Base-by-base conservation (phyloP, 805 yeast genomes). In the Barnettozyma botsteinii region DNA sequence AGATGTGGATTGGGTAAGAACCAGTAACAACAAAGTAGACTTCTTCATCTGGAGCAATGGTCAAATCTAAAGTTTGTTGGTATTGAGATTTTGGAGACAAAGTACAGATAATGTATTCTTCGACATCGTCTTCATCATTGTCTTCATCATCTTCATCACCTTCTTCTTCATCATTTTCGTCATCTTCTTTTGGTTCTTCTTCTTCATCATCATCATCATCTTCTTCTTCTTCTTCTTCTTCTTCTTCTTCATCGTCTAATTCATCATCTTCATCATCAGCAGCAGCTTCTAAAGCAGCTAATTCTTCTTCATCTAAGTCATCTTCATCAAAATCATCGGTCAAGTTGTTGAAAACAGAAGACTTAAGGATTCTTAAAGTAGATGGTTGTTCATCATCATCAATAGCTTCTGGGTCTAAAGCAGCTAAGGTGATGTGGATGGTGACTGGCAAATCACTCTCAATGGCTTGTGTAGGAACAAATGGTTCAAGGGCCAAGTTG, bases 11-110 rank as follows among this genome's bases (percentile, higher is more conserved):
- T 51, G 95, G 84, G 72, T 88, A 91, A 21, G 97, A 87, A 60
- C 98, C 98, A 47, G 96, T 84, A 42, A 85, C 97, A 59, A 87
- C 95, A 59, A 93, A 93, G 71, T 73, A 80, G 47, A 93, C 87
- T 60, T 89, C 95, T 70, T 93, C 98, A 57, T 81, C 91, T 57
- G 98, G 95, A 40, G 82, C 75, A 58, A 93, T 83, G 57, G 94
- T 85, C 50, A 93, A 68, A 60, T 93, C 97, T 42, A 93, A 63
- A 41, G 94, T 71, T 73, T 91, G 98, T 73, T 93, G 99, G 65
- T 62, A 83, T 63, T 80, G 86, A 40, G 73, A 60, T 58, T 80
- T 73, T 65, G 98, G 98, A 40, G 94, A 80, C 49, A 93, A 74
- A 40, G 98, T 93, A 69, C 95, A 84, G 47, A 93, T 69, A 45